Evolutionary conservation across 352 stramenopile species (phyloP).

Genomic region (Globisporangium nagaii): DNA sequence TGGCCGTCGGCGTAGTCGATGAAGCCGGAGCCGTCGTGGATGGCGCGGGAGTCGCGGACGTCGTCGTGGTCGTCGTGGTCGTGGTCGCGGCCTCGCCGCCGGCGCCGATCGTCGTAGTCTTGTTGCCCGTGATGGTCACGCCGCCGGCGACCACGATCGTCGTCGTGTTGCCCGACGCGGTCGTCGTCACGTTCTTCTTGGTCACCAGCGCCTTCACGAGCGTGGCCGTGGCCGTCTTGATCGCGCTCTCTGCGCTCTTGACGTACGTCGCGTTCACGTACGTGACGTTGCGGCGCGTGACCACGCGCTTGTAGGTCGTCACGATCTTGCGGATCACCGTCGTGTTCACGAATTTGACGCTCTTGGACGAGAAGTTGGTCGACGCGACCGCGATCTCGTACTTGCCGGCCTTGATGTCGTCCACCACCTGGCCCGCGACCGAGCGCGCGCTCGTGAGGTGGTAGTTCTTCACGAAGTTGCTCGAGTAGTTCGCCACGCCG

Average conservation of each 20-base stretch:
- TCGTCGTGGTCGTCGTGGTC: conserved; percentile 9
- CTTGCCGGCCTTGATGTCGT: conserved; percentile 39
- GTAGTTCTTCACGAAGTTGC: conserved; percentile 44
- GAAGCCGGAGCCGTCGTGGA: background rate
- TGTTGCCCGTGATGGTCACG: conserved; percentile 13
- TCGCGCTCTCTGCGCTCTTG: conserved; percentile 15
- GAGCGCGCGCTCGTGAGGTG: conserved; percentile 44
- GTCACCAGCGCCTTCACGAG: conserved; percentile 3
- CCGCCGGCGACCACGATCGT: conserved; percentile 1
- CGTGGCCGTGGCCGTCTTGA: conserved; percentile 8
- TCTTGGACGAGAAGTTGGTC: conserved; percentile 30
- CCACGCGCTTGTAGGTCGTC: conserved; percentile 21
- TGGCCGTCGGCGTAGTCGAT: background rate
- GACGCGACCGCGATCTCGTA: conserved; percentile 37
- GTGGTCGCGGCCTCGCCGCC: conserved; percentile 7
- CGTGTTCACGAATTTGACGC: conserved; percentile 36
- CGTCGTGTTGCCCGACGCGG: conserved; percentile 15
- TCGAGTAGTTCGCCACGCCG: conserved; percentile 36
- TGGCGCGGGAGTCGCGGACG: conserved; percentile 8
- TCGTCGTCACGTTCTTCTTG: conserved; percentile 12
- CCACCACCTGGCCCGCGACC: conserved; percentile 41
- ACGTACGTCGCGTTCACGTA: conserved; percentile 24
- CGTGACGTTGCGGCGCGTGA: conserved; percentile 14
- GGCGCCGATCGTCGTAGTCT: conserved; percentile 1
- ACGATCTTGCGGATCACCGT: conserved; percentile 24